A percentile compares a stretch with the other conserved stretches of the same genome.
phyloP scores from a whole-genome alignment of 495 filamentous ascomycete genomes.

The Astrothelium macrocarpum region DNA sequence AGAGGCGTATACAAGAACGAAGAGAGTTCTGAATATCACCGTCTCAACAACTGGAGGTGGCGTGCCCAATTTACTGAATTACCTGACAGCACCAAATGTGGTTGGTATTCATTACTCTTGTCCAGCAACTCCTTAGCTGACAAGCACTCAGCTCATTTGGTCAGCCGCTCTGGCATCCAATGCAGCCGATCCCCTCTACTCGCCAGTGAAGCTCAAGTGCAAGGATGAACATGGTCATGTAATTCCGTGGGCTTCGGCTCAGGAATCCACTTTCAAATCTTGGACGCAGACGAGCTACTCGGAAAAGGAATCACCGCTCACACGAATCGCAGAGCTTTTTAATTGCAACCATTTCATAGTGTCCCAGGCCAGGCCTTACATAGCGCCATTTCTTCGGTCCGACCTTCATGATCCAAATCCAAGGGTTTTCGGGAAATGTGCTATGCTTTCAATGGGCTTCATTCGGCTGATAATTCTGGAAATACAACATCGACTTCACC shows the following conservation, averaged over 20 bases:
- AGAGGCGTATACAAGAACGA: constrained; percentile 80
- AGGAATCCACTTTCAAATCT: constrained; percentile 56
- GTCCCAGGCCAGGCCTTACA: constrained; percentile 66
- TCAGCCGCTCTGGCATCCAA: constrained; percentile 91
- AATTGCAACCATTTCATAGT: constrained; percentile 88
- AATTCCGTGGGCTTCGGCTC: constrained; percentile 64
- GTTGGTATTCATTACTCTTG: constrained; percentile 41
- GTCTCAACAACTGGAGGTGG: constrained; percentile 67
- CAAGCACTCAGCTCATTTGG: constrained; percentile 59
- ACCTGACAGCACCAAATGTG: constrained; percentile 89
- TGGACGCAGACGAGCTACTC: constrained; percentile 60
- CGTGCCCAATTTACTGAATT: constrained; percentile 79
- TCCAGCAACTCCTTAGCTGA: not conserved
- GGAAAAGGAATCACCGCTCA: constrained; percentile 70
- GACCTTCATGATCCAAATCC: constrained; percentile 69
- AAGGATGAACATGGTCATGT: constrained; percentile 73
- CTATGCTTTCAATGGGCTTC: constrained; percentile 45
- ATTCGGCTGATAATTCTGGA: constrained; percentile 64
- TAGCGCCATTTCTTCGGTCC: constrained; percentile 74
- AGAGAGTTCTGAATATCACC: constrained; percentile 85
- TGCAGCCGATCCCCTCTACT: constrained; percentile 56
- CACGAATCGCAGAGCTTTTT: constrained; percentile 81
- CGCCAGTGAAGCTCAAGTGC: constrained; percentile 63
- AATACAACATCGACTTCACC: constrained; percentile 68
- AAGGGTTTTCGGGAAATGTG: constrained; percentile 36